phyloP scores from a whole-genome alignment of 176 grass and related monocot genomes.

The Coix lacrymajobi region DNA sequence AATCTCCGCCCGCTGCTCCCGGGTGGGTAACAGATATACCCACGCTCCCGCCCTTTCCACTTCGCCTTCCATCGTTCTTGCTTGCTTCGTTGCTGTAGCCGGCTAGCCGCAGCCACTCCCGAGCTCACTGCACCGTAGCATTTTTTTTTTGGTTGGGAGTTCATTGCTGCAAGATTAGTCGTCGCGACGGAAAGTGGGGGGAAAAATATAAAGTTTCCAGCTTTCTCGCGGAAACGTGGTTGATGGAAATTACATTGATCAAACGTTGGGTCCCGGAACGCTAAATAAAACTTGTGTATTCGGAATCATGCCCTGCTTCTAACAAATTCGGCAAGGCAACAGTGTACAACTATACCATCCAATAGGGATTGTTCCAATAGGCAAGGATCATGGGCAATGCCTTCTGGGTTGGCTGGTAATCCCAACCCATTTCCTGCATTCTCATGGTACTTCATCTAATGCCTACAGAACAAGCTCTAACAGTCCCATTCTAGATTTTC shows the following conservation, averaged over 20 bases:
- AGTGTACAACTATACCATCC: not conserved
- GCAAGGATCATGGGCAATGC: too few species aligned
- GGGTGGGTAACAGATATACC: slow-evolving; percentile 30
- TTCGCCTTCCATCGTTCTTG: not conserved
- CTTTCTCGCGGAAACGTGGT: not conserved
- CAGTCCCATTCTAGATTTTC: not conserved
- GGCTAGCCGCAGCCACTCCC: not conserved
- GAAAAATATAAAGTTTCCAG: not conserved
- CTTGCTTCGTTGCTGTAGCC: not conserved
- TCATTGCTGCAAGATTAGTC: not conserved
- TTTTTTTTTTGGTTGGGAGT: not conserved
- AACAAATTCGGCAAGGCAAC: not conserved
- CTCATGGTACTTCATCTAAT: not conserved
- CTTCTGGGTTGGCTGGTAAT: not conserved
- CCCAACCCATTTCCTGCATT: not conserved
- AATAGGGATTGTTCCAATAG: not conserved
- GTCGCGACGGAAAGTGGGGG: not conserved
- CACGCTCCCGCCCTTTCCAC: not conserved
- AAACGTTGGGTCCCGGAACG: too few species aligned
- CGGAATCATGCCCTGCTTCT: not conserved
- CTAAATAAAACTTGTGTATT: not conserved
- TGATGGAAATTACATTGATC: not conserved
- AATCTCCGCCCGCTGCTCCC: slow-evolving; percentile 78
- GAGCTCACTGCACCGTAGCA: not conserved
- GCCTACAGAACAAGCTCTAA: not conserved